Evolutionary conservation across 1,284 basidiomycete genomes (phyloP).

Genomic region (Pisolithus thermaeus): DNA sequence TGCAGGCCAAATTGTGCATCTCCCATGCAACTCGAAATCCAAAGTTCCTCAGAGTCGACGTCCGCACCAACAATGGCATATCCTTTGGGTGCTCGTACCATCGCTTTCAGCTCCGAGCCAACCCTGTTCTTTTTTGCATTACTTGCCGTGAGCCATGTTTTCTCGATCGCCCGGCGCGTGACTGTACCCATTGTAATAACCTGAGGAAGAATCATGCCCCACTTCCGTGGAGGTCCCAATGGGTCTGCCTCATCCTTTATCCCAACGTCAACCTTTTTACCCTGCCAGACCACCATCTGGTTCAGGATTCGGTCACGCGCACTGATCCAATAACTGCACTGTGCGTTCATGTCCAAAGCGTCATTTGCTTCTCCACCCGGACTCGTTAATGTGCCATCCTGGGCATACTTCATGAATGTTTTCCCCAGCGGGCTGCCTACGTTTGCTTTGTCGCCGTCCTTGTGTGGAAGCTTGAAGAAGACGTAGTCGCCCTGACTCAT

Average conservation of each 20-base stretch:
- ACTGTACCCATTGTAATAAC: slow-evolving; percentile 99
- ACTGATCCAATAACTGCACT: slow-evolving; percentile 98
- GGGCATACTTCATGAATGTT: slow-evolving; percentile 83
- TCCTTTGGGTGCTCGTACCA: slow-evolving; percentile 91
- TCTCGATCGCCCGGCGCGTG: slow-evolving; percentile 95
- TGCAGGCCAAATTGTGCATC: slow-evolving; percentile 98
- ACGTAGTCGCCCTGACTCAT: slow-evolving; percentile 37
- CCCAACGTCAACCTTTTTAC: slow-evolving; percentile 44
- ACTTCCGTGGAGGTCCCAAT: slow-evolving; percentile 43
- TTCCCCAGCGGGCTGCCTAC: slow-evolving; percentile 92
- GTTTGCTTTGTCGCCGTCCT: slow-evolving; percentile 90
- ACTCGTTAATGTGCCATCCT: slow-evolving; percentile 79
- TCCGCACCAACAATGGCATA: slow-evolving; percentile 97
- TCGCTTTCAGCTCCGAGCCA: slow-evolving; percentile 95
- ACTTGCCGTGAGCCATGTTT: slow-evolving; percentile 97
- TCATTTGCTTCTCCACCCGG: slow-evolving; percentile 76
- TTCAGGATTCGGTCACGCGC: slow-evolving; percentile 88
- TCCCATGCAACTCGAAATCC: slow-evolving; percentile 99
- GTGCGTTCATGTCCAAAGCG: slow-evolving; percentile 88
- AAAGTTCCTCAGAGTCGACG: slow-evolving; percentile 97
- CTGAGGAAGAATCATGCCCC: slow-evolving; percentile 93
- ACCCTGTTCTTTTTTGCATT: slow-evolving; percentile 98
- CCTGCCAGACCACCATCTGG: slow-evolving; percentile 91
- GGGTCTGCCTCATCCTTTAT: slow-evolving; percentile 24
- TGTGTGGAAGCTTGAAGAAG: slow-evolving; percentile 95